Conservation (phyloP, 495 filamentous ascomycete species). For the Penicillium roqueforti region DNA sequence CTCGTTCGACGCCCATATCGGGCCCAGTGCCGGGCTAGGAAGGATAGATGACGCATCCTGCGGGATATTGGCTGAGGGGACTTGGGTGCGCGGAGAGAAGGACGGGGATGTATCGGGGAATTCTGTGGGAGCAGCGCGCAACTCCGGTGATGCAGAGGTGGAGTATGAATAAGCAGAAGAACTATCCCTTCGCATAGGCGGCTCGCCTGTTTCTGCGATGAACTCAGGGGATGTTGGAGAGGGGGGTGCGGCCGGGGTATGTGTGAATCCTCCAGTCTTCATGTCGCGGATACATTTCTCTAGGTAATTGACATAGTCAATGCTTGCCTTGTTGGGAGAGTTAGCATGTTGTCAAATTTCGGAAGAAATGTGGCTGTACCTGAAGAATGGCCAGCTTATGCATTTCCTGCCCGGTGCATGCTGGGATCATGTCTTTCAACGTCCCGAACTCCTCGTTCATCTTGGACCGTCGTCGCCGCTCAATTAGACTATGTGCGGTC, state of each 20-base stretch:
- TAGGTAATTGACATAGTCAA: constrained; percentile 94
- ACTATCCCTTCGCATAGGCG: constrained; percentile 11
- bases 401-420: constrained; percentile 88
- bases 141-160: constrained; percentile 35
- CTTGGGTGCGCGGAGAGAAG: constrained; percentile 37
- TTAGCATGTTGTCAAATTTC: background rate
- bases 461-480: constrained; percentile 84
- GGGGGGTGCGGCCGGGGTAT: constrained; percentile 16
- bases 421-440: constrained; percentile 93
- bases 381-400: constrained; percentile 96
- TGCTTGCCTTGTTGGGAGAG: constrained; percentile 68
- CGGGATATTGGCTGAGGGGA: constrained; percentile 25
- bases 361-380: constrained; percentile 43
- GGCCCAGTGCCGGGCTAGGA: constrained; percentile 41
- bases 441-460: constrained; percentile 99
- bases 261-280: constrained; percentile 52
- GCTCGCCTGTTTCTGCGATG: constrained; percentile 22
- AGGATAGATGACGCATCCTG: constrained; percentile 35
- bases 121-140: constrained; percentile 23
- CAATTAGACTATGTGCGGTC: constrained; percentile 93
- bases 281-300: constrained; percentile 83
- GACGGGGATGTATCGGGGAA: constrained; percentile 34
- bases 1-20: constrained; percentile 24
- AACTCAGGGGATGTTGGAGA: constrained; percentile 40
- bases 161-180: constrained; percentile 29